Evolutionary conservation across 305 asterid genomes (phyloP).

Genomic region (Salvia sclarea): DNA sequence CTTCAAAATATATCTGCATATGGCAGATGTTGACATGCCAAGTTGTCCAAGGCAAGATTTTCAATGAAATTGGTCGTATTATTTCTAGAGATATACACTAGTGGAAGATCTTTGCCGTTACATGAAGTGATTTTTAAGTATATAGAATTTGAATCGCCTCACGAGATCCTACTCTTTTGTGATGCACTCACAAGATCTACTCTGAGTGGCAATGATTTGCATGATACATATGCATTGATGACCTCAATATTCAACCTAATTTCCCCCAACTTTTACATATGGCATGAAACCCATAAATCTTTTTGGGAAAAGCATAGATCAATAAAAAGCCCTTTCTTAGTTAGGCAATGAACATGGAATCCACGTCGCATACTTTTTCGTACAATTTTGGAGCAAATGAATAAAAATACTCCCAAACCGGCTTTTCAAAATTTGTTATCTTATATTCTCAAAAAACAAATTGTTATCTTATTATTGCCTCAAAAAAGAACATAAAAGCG

Average conservation of each 20-base stretch:
- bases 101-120: neutral
- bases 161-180: neutral
- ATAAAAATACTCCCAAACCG: neutral
- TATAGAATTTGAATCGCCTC: neutral
- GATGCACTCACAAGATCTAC: conserved; percentile 3
- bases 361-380: neutral
- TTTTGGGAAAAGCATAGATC: neutral
- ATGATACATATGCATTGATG: neutral
- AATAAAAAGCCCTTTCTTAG: neutral
- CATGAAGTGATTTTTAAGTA: neutral
- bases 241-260: conserved; percentile 5
- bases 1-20: too few species aligned
- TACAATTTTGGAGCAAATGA: neutral
- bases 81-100: neutral
- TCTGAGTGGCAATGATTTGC: neutral
- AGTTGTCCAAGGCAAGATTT: too few species aligned
- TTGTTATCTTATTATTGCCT: neutral
- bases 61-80: neutral
- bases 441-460: too few species aligned
- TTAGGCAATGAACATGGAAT: neutral
- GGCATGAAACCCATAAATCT: neutral
- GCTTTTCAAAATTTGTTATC: neutral
- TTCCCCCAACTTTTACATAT: conserved; percentile 7
- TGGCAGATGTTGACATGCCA: too few species aligned
- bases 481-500: neutral